These are phyloP conservation scores for Gaultheria prostrata DNA, from an alignment of 148 eudicot genomes.

Conservation along the genomic window DNA sequence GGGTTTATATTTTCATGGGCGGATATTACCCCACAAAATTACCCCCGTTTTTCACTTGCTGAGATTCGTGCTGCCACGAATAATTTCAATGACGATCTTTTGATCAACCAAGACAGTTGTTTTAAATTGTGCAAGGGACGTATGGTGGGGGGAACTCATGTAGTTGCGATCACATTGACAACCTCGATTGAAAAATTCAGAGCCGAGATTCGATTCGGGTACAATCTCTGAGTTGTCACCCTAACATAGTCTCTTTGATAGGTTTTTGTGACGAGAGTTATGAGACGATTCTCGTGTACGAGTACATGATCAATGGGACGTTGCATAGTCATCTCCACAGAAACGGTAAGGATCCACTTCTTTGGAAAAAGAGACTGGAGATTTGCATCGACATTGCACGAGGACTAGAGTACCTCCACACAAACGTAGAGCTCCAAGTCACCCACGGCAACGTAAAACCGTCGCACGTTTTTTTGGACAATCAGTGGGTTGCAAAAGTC, in stretches of 20 bases:
- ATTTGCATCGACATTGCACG: neutral
- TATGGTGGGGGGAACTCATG: neutral
- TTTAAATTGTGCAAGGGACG: neutral
- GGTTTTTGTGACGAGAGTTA: too few species aligned
- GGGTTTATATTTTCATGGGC: too few species aligned
- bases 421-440: neutral
- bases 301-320: too few species aligned
- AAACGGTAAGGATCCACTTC: neutral
- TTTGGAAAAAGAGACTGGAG: neutral
- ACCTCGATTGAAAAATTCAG: neutral
- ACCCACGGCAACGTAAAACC: neutral
- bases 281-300: too few species aligned
- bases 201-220: neutral
- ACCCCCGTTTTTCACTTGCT: neutral
- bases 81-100: neutral
- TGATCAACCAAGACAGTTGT: neutral
- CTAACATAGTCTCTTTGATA: too few species aligned
- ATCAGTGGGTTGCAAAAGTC: neutral
- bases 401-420: neutral
- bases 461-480: neutral
- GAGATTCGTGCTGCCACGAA: neutral
- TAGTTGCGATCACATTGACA: neutral
- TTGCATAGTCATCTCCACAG: too few species aligned
- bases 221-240: too few species aligned
- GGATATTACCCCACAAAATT: too few species aligned